Evolutionary conservation across 768 basidiomycete genomes (phyloP), one percentile per base, ranked within the genome.

Genomic region (Mycena indigotica): DNA sequence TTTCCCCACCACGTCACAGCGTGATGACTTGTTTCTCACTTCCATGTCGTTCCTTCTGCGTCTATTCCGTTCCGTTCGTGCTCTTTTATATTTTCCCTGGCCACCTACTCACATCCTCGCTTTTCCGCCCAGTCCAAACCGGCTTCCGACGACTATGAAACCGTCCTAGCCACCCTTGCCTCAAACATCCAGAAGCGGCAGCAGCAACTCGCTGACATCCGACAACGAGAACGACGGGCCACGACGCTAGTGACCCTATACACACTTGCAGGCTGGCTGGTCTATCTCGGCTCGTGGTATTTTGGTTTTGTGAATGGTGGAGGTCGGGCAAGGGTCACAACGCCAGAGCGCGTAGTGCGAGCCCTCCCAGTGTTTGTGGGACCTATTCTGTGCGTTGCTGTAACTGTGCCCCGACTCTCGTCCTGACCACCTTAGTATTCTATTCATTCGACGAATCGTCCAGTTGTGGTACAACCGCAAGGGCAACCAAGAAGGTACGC

Each of bases 381-480:
- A 2, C 93, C 94, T 4, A 79, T 95, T 46, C 63, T 90, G 93
- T 95, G 70, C 63, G 90, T 84, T n/a, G 21, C 8, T 3, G 13
- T 21, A 28, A 19, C 52, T 23, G 10, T 29, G 54, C 28, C 24
- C 30, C 28, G 6, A 48, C 50, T 48, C 29, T 32, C 29, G 23
- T 10, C 30, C 17, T 23, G 26, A 8, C 50, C 30, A 39, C 60
- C 63, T 51, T 70, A 86, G 89, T 19, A 86, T 92, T 30, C 71
- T 93, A 48, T 92, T 93, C 67, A 83, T 86, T 16, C 80, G 92
- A 29, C 76, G 92, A 35, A 87, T 93, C 53, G 88, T 93, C 55
- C 89, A 93, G 69, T 79, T 88, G 56, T 93, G 90, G 91, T 94
- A 92, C 65, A 82, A 81, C 21, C 79, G 87, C 55, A 93, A 86